A percentile compares a stretch with the other conserved stretches of the same genome.
phyloP scores from a whole-genome alignment of 441 rosid species.

The Pelargonium citronellum region DNA sequence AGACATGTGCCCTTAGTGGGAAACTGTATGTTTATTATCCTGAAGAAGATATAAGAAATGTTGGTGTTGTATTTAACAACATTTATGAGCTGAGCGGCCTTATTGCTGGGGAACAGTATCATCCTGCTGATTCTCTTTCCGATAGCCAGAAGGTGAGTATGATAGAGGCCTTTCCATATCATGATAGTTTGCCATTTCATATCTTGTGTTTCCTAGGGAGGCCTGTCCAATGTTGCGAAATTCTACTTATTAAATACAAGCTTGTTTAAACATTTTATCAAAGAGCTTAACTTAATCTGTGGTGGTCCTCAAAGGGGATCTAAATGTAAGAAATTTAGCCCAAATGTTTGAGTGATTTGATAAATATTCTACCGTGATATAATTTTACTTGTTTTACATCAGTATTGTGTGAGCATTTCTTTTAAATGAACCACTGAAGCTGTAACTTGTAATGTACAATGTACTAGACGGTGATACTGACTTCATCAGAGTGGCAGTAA shows the following conservation, averaged over 20 bases:
- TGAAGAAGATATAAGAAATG: constrained; percentile 63
- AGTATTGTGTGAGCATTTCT: neutral
- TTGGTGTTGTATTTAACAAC: constrained; percentile 78
- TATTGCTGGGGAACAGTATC: constrained; percentile 79
- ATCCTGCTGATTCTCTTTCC: constrained; percentile 64
- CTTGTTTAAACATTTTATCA: too few species aligned
- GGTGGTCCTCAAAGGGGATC: too few species aligned
- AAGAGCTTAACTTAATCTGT: too few species aligned
- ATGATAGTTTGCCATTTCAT: neutral
- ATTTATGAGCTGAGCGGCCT: constrained; percentile 82
- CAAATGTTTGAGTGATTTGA: neutral
- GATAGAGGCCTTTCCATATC: constrained; percentile 1
- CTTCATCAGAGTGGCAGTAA: neutral
- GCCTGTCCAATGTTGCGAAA: too few species aligned
- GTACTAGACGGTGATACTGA: neutral
- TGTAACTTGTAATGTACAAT: neutral
- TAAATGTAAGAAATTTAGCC: neutral
- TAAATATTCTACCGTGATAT: neutral
- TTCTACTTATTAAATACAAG: too few species aligned
- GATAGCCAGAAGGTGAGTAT: constrained; percentile 84
- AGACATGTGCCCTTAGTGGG: constrained; percentile 77
- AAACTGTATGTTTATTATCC: constrained; percentile 78
- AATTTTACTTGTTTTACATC: neutral
- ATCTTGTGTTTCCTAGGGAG: constrained; percentile 6
- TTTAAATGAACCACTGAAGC: neutral